phyloP scores from a whole-genome alignment of 495 filamentous ascomycete genomes.

The Hypoxylon crocopeplum region DNA sequence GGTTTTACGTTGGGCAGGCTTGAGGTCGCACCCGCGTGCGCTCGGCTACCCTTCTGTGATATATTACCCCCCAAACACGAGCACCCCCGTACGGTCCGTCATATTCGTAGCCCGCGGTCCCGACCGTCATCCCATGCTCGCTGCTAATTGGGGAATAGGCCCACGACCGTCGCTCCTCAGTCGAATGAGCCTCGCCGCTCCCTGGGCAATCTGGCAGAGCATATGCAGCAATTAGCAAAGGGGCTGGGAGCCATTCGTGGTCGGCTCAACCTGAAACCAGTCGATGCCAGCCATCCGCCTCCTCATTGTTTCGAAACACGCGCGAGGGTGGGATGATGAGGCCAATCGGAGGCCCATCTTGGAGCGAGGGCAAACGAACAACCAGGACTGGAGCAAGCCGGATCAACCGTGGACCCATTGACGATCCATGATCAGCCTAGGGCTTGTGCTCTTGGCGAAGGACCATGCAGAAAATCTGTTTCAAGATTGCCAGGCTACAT shows the following conservation, averaged over 20 bases:
- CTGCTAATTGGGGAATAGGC: slow-evolving; percentile 23
- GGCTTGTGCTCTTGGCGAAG: slow-evolving; percentile 32
- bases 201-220: slow-evolving; percentile 26
- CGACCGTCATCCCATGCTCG: slow-evolving; percentile 29
- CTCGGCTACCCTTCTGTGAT: slow-evolving; percentile 35
- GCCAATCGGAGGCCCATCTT: slow-evolving; percentile 31
- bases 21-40: slow-evolving; percentile 30
- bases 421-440: slow-evolving; percentile 36
- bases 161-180: slow-evolving; percentile 17
- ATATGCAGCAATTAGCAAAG: slow-evolving; percentile 19
- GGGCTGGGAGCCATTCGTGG: slow-evolving; percentile 33
- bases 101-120: slow-evolving; percentile 20
- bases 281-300: slow-evolving; percentile 39
- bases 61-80: slow-evolving; percentile 34
- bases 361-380: slow-evolving; percentile 27
- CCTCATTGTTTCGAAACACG: slow-evolving; percentile 46
- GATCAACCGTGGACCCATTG: slow-evolving; percentile 36
- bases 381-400: slow-evolving; percentile 32
- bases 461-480: slow-evolving; percentile 39
- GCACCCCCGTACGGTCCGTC: slow-evolving; percentile 20
- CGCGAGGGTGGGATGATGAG: slow-evolving; percentile 41
- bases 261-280: slow-evolving; percentile 46
- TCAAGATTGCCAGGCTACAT: slow-evolving; percentile 33
- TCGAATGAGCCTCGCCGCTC: slow-evolving; percentile 31
- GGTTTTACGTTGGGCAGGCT: slow-evolving; percentile 31